Base-by-base conservation (phyloP, 179 eudicot genomes). In the Patellifolia procumbens region DNA sequence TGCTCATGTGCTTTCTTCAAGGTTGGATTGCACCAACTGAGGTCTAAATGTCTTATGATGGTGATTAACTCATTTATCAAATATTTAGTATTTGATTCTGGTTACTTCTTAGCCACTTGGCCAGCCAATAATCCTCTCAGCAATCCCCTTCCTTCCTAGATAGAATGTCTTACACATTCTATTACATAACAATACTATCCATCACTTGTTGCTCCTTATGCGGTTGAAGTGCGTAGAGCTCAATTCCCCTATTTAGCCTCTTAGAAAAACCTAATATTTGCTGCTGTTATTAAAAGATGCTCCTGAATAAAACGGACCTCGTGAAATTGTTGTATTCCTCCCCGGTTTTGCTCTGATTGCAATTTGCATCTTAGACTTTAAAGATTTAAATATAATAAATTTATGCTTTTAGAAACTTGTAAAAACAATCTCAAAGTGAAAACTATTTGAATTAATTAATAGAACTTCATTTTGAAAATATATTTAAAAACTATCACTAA, bases 41-140 rank as follows among this genome's bases (percentile, higher is more conserved):
- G 63, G 32, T 58, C 34, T 58, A 58, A n/a, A n/a, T n/a, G n/a
- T n/a, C n/a, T n/a, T n/a, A 58, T 58, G 17, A 58, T 58, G 63
- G 63, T 58, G 22, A 28, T 28, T 0, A 28, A 6, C 63, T 16
- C 34, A 28, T n/a, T n/a, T n/a, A n/a, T n/a, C n/a, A n/a, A n/a
- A 24, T 24, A 24, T 58, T 11, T 2, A 26, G 28, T 12, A 6
- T 8, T 24, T 28, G 34, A 28, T 17, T 26, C 19, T 0, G 17
- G 26, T 31, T 28, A 58, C 34, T 2, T 29, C 19, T 26, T 28
- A 58, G 13, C 28, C 16, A 58, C 63, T 24, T 28, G 17, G 2
- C 17, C 34, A 12, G 5, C 34, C 17, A 58, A 16, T 34, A 58
- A 58, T 28, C 60, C 15, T n/a, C 15, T 58, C 26, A 26, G 32